Evolutionary conservation across 805 yeast species (phyloP).

Genomic region (Ogataea paradorogensis): DNA sequence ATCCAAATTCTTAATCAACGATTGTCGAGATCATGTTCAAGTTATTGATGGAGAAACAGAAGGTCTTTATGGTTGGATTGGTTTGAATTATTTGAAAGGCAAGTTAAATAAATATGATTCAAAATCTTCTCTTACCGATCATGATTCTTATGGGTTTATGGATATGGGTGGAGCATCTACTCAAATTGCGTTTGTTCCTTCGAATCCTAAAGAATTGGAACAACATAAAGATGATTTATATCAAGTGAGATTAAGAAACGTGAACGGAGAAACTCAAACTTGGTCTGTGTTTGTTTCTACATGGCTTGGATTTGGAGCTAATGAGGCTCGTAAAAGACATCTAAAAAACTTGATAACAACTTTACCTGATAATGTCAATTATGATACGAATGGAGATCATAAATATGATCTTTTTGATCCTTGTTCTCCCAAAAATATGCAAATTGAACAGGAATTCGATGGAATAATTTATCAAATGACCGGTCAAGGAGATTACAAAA

Average conservation of each 20-base stretch:
- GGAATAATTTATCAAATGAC: slow-evolving; percentile 47
- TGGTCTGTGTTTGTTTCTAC: slow-evolving; percentile 93
- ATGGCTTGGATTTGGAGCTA: slow-evolving; percentile 98
- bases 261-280: slow-evolving; percentile 65
- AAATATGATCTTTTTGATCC: slow-evolving; percentile 62
- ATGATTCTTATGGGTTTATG: slow-evolving; percentile 79
- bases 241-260: slow-evolving; percentile 58
- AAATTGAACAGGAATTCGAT: slow-evolving; percentile 44
- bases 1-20: slow-evolving; percentile 52
- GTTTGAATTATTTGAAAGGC: slow-evolving; percentile 78
- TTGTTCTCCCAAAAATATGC: slow-evolving; percentile 70
- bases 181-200: slow-evolving; percentile 90
- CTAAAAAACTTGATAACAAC: slow-evolving; percentile 50
- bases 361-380: slow-evolving; percentile 43
- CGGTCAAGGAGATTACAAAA: slow-evolving; percentile 79
- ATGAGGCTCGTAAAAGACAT: slow-evolving; percentile 81
- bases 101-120: slow-evolving; percentile 49
- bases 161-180: slow-evolving; percentile 99
- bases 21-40: slow-evolving; percentile 71
- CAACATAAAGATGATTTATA: slow-evolving; percentile 74
- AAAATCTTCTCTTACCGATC: slow-evolving; percentile 20
- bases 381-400: slow-evolving; percentile 46
- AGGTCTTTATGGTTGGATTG: slow-evolving; percentile 95
- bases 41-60: slow-evolving; percentile 93
- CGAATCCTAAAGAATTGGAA: slow-evolving; percentile 51